Percentiles rank a stretch among this genome's conserved stretches.
phyloP scores from a whole-genome alignment of 441 rosid species.

The Syzygium malaccense region DNA sequence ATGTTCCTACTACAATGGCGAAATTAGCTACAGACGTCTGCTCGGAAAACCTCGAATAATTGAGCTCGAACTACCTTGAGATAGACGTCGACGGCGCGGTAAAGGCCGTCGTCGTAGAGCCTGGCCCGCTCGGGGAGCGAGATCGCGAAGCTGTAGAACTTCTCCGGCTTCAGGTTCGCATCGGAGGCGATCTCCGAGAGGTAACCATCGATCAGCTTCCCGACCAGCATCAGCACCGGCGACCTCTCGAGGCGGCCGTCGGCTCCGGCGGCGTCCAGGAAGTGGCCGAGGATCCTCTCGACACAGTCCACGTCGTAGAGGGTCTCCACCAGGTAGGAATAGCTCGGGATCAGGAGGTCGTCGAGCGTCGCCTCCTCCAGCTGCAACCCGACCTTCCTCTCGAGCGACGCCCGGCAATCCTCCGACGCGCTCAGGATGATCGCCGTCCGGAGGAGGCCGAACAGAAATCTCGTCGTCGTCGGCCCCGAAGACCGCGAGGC shows the following conservation, averaged over 20 bases:
- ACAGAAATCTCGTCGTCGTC: conserved; percentile 19
- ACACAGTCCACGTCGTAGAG: conserved; percentile 65
- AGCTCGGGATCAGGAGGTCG: conserved; percentile 65
- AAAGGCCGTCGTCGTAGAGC: conserved; percentile 63
- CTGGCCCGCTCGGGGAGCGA: conserved; percentile 60
- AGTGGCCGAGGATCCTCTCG: conserved; percentile 49
- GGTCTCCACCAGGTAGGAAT: conserved; percentile 65
- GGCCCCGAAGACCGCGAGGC: conserved; percentile 32
- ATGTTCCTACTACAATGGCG: neutral
- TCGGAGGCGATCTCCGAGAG: conserved; percentile 70
- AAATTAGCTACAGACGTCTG: neutral
- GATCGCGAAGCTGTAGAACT: conserved; percentile 42
- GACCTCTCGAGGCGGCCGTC: conserved; percentile 20
- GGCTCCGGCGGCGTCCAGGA: conserved; percentile 32
- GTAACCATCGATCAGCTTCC: conserved; percentile 62
- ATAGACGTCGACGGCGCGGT: conserved; percentile 67
- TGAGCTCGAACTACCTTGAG: conserved; percentile 36
- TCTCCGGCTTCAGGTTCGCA: conserved; percentile 53
- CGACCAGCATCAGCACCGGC: conserved; percentile 63
- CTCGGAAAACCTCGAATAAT: neutral
- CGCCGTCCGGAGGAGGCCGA: conserved; percentile 49
- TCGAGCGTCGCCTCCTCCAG: conserved; percentile 59
- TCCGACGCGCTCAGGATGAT: conserved; percentile 55
- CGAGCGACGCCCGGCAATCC: conserved; percentile 34
- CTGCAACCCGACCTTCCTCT: conserved; percentile 57